Conservation (phyloP, 2,329 filamentous ascomycete species). For the Didymellaceae sp. region DNA sequence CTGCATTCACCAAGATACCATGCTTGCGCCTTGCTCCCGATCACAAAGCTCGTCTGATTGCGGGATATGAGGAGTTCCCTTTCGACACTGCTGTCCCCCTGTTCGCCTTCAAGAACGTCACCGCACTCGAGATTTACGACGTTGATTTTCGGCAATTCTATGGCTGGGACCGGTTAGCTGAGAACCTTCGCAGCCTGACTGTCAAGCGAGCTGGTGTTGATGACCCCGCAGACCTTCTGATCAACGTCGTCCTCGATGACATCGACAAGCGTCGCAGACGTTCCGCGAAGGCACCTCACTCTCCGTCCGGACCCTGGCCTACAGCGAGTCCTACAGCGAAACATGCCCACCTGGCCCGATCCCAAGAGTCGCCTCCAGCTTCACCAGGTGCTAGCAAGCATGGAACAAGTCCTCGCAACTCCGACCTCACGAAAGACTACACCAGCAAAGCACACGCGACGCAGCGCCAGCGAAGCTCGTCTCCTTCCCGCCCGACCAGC, state of each 20-base stretch:
- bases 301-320: conserved; percentile 75
- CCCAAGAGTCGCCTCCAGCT: conserved; percentile 67
- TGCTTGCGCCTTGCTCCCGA: conserved; percentile 90
- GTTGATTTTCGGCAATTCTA: conserved; percentile 97
- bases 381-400: conserved; percentile 52
- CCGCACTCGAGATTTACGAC: conserved; percentile 90
- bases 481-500: conserved; percentile 77
- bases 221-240: conserved; percentile 86
- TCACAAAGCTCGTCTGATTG: conserved; percentile 86
- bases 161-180: conserved; percentile 92
- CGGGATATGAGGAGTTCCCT: conserved; percentile 95
- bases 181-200: conserved; percentile 87
- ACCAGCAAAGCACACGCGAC: conserved; percentile 45
- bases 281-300: conserved; percentile 83
- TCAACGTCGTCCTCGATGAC: conserved; percentile 93
- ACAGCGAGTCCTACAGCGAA: conserved; percentile 67
- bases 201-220: conserved; percentile 87
- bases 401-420: conserved; percentile 57
- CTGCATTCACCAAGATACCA: conserved; percentile 97
- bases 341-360: conserved; percentile 70
- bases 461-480: conserved; percentile 73
- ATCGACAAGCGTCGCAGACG: conserved; percentile 90
- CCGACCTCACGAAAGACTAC: conserved; percentile 65
- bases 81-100: conserved; percentile 97
- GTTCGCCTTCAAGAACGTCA: conserved; percentile 97